Base-by-base conservation (phyloP, 148 eudicot genomes). In the Rhododendron henanense region DNA sequence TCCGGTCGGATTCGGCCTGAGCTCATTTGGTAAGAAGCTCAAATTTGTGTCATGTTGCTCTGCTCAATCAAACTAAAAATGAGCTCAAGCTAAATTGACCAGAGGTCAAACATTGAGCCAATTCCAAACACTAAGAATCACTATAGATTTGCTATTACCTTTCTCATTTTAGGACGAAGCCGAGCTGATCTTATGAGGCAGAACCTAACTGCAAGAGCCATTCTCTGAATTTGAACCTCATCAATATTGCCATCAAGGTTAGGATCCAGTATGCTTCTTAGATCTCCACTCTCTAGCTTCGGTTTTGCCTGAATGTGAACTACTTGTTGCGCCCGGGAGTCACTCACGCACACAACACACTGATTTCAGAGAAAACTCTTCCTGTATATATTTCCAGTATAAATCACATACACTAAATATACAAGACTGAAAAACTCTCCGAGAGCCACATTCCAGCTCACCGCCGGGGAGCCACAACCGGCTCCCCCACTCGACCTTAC, bases 171-270 rank as follows among this genome's bases (percentile, higher is more conserved):
- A 74, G 99, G 99, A 77, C 99, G 98, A 83, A 94, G 94, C 44
- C 98, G 85, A 79, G 98, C 93, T 19, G 98, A 87, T 85, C 94
- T 94, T 61, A 94, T 93, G 65, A 97, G 92, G 88, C 99, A 97
- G 55, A 95, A 90, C 35, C 91, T 90, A 75, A 96, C 98, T 84
- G 99, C 98, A 81, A 90, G 91, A 83, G 88, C 92, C 95, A 95
- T 90, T 89, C 96, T 92, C 78, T 93, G 92, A 90, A 93, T 89
- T 87, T 95, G 96, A 81, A 69, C 57, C 76, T 90, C 92, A 67
- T 94, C 92, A 51, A 88, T 79, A 14, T 86, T 76, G 5, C 84
- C 92, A 33, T 86, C 90, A 85, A 95, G 87, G 59, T 87, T 90
- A 1, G 93, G 93, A 87, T 97, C 99, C 88, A 93, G 45, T 44